phyloP scores from a whole-genome alignment of 2,329 filamentous ascomycete genomes.

The Capronia americana region DNA sequence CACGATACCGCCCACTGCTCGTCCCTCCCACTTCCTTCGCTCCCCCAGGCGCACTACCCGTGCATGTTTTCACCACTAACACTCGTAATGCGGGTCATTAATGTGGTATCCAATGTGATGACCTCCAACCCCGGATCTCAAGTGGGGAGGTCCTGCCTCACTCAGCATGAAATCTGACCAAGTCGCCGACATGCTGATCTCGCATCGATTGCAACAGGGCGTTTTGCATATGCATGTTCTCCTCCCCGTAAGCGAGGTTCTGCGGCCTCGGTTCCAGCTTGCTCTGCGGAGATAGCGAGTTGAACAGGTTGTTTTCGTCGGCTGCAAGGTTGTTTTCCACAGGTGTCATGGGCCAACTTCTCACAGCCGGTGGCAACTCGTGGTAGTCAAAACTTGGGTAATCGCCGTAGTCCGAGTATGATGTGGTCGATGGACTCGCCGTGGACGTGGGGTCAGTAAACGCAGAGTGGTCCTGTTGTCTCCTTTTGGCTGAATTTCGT shows the following conservation, averaged over 20 bases:
- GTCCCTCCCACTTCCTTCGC: neutral
- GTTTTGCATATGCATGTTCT: conserved; percentile 20
- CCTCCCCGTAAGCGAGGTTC: conserved; percentile 17
- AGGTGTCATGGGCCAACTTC: conserved; percentile 31
- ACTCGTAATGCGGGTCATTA: conserved; percentile 11
- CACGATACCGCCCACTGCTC: neutral
- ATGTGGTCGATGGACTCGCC: conserved; percentile 27
- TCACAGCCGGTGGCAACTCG: conserved; percentile 13
- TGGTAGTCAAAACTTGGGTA: conserved; percentile 28
- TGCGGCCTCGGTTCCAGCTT: conserved; percentile 16
- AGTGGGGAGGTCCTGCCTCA: conserved; percentile 4
- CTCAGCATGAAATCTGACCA: conserved; percentile 14
- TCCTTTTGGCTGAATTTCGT: conserved; percentile 44
- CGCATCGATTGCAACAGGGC: conserved; percentile 21
- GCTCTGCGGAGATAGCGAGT: conserved; percentile 19
- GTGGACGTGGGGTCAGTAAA: conserved; percentile 20
- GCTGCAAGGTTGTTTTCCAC: conserved; percentile 25
- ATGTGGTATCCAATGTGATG: conserved; percentile 17
- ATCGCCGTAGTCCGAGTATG: conserved; percentile 32
- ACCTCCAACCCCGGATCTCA: conserved; percentile 7
- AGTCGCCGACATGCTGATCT: conserved; percentile 20
- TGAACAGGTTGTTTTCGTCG: conserved; percentile 19
- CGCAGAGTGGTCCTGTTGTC: conserved; percentile 29
- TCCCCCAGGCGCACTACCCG: neutral
- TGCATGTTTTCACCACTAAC: neutral